Conservation (phyloP, 2,329 filamentous ascomycete species). For the Talaromyces sp. region DNA sequence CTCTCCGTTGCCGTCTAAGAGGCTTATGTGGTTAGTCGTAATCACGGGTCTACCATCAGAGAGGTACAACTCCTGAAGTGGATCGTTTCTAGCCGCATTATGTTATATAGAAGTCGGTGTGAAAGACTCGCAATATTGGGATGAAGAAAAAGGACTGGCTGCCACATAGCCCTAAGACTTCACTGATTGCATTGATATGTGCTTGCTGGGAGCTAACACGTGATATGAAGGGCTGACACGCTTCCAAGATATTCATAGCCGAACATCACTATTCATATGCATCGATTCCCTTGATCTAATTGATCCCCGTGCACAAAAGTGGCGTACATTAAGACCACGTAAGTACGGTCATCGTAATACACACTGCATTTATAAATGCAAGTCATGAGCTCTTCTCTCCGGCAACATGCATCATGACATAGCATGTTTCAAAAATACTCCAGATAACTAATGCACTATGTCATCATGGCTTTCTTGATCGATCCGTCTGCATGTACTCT, state of each 20-base stretch:
- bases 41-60: no score
- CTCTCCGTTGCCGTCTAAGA: no score
- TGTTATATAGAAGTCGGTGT: no score
- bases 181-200: no score
- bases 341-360: background rate
- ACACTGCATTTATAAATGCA: background rate
- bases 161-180: no score
- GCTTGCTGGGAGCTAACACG: no score
- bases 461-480: background rate
- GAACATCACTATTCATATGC: conserved; percentile 14
- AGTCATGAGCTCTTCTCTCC: background rate
- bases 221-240: no score
- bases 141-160: no score
- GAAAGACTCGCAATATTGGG: no score
- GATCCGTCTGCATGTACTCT: background rate
- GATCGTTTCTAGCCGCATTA: no score
- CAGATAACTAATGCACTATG: background rate
- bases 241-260: background rate
- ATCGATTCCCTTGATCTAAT: conserved; percentile 35
- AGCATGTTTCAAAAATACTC: background rate
- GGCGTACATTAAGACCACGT: background rate
- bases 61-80: no score
- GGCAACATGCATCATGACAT: background rate
- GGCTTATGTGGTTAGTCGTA: no score
- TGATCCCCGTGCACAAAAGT: background rate